Percentiles rank a stretch among this genome's conserved stretches.
Conservation (phyloP, 2,329 filamentous ascomycete genomes). For the Ramularia endophylla region DNA sequence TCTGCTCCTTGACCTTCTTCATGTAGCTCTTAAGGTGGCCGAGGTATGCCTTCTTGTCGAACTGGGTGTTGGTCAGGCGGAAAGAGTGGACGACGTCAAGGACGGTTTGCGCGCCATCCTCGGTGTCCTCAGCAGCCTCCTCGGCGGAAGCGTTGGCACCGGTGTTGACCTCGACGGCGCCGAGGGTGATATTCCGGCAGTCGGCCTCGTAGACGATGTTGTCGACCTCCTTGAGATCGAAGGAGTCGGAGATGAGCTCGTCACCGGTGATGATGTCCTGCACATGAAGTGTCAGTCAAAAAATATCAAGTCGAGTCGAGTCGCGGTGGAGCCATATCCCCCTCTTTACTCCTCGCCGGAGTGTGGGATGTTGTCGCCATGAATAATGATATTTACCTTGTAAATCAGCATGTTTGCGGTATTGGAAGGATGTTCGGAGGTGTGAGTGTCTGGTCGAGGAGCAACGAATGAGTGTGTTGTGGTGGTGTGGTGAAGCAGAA, state of each 20-base stretch:
- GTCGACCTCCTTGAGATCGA: conserved; percentile 73
- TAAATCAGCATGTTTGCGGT: conserved; percentile 51
- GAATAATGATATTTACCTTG: conserved; percentile 41
- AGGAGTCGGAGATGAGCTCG: conserved; percentile 97
- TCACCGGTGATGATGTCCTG: conserved; percentile 86
- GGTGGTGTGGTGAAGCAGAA: conserved; percentile 7
- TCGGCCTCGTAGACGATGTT: conserved; percentile 82
- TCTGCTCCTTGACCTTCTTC: conserved; percentile 72
- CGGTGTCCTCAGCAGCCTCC: conserved; percentile 66
- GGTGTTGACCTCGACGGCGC: conserved; percentile 63
- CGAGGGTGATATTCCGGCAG: conserved; percentile 82
- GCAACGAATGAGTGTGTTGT: conserved; percentile 17
- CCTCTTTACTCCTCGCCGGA: no score
- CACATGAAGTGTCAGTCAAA: conserved; percentile 12
- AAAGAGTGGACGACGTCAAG: conserved; percentile 94
- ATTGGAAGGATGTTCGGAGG: conserved; percentile 8
- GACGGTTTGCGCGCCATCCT: conserved; percentile 66
- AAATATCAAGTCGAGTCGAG: neutral
- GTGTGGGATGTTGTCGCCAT: neutral
- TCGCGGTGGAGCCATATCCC: no score
- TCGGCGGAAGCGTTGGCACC: conserved; percentile 98
- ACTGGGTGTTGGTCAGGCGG: conserved; percentile 70
- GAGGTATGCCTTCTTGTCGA: conserved; percentile 86
- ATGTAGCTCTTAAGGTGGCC: conserved; percentile 89
- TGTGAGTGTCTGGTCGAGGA: neutral